phyloP scores from a whole-genome alignment of 768 basidiomycete genomes.

The Tremella fuciformis region DNA sequence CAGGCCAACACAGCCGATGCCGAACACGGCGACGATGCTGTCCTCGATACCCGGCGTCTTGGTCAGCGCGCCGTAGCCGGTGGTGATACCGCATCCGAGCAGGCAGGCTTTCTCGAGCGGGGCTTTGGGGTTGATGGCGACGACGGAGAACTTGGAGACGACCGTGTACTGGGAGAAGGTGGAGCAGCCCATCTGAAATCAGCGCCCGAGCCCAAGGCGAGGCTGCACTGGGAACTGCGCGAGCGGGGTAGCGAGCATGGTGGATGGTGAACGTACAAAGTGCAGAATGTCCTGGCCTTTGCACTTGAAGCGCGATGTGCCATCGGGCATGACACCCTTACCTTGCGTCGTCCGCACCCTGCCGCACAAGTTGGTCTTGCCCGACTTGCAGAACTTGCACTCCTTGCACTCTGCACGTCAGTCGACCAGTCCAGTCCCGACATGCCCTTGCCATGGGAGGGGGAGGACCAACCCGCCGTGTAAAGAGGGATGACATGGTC shows the following conservation, averaged over 20 bases:
- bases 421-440: no score
- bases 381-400: conserved; percentile 92
- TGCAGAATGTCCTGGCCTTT: conserved; percentile 83
- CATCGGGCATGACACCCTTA: conserved; percentile 90
- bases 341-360: conserved; percentile 85
- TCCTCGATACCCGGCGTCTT: conserved; percentile 81
- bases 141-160: conserved; percentile 93
- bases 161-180: conserved; percentile 99
- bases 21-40: conserved; percentile 89
- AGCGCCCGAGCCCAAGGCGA: no score
- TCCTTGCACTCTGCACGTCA: conserved; percentile 55
- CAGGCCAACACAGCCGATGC: conserved; percentile 90
- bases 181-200: conserved; percentile 86
- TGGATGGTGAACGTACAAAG: conserved; percentile 66
- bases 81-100: conserved; percentile 88
- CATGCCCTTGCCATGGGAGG: neutral
- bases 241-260: no score
- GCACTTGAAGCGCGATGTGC: conserved; percentile 78
- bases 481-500: conserved; percentile 98
- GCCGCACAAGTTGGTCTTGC: conserved; percentile 97
- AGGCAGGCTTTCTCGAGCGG: conserved; percentile 96
- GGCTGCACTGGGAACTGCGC: no score
- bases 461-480: conserved; percentile 68
- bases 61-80: conserved; percentile 93
- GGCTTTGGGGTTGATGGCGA: conserved; percentile 77